These are phyloP conservation scores for Plasmodium inui DNA, from an alignment of 169 alveolate species.

Conservation along the genomic window DNA sequence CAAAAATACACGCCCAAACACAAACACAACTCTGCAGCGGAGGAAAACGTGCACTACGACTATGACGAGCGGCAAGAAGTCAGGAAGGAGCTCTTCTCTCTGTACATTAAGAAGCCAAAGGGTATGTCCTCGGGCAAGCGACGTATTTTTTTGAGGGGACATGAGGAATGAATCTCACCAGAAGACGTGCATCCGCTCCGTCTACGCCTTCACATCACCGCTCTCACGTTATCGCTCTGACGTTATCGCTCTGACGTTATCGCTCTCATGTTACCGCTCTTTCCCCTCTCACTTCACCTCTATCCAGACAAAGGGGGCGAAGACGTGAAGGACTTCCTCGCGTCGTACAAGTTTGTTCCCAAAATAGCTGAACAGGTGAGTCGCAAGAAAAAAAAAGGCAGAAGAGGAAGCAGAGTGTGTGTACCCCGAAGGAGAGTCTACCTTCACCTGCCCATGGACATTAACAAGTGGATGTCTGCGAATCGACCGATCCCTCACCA, in stretches of 20 bases:
- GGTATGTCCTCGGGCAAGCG: neutral
- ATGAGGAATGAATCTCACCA: neutral
- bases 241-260: no score
- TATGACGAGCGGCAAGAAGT: constrained; percentile 60
- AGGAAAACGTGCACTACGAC: constrained; percentile 53
- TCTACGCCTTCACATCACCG: neutral
- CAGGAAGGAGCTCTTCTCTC: constrained; percentile 63
- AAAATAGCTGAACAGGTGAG: constrained; percentile 45
- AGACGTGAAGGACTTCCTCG: constrained; percentile 63
- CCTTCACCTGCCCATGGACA: neutral
- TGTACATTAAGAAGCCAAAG: constrained; percentile 37
- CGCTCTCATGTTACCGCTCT: neutral
- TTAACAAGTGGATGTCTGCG: neutral
- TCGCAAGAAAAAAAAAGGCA: neutral
- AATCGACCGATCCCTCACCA: neutral
- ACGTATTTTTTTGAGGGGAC: neutral
- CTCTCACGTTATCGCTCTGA: neutral
- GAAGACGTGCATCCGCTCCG: no score
- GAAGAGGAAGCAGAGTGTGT: neutral
- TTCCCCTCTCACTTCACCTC: neutral
- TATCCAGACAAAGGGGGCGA: constrained; percentile 43
- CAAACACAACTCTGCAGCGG: neutral
- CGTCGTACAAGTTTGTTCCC: constrained; percentile 60
- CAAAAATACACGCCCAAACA: neutral
- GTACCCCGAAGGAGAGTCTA: neutral